Percentiles rank a stretch among this genome's conserved stretches.
Evolutionary conservation across 371 early-diverging fungal species (phyloP).

Genomic region (Syncephalastrum sp.): DNA sequence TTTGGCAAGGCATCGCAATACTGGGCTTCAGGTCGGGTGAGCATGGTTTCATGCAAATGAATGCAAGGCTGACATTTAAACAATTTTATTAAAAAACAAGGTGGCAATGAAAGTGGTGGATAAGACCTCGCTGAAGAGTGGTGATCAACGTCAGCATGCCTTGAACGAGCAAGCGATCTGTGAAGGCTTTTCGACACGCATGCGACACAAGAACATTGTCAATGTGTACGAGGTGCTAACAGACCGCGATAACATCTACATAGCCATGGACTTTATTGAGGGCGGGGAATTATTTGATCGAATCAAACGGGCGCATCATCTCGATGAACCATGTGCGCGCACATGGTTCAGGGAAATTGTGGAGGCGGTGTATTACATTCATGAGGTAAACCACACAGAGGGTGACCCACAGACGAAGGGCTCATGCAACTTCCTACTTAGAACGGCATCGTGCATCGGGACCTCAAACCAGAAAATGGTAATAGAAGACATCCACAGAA

Average conservation of each 20-base stretch:
- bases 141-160: slow-evolving; percentile 55
- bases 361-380: slow-evolving; percentile 93
- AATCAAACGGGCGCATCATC: slow-evolving; percentile 81
- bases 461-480: slow-evolving; percentile 88
- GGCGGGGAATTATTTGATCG: slow-evolving; percentile 98
- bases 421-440: slow-evolving; percentile 4
- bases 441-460: slow-evolving; percentile 84
- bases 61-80: neutral
- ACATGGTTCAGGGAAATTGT: slow-evolving; percentile 95
- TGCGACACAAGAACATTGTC: slow-evolving; percentile 86
- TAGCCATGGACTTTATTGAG: slow-evolving; percentile 94
- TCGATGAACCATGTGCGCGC: slow-evolving; percentile 84
- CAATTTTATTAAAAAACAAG: slow-evolving; percentile 12
- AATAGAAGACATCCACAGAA: neutral
- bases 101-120: slow-evolving; percentile 65
- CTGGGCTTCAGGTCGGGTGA: slow-evolving; percentile 59
- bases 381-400: slow-evolving; percentile 51
- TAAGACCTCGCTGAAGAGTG: slow-evolving; percentile 54
- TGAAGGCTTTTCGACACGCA: slow-evolving; percentile 56
- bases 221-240: slow-evolving; percentile 87
- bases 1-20: slow-evolving; percentile 59
- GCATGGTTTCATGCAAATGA: neutral
- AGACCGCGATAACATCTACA: slow-evolving; percentile 79
- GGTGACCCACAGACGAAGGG: neutral
- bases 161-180: slow-evolving; percentile 62